These are phyloP conservation scores for Kandelia obovata DNA, from an alignment of 345 rosid species.

Conservation along the genomic window DNA sequence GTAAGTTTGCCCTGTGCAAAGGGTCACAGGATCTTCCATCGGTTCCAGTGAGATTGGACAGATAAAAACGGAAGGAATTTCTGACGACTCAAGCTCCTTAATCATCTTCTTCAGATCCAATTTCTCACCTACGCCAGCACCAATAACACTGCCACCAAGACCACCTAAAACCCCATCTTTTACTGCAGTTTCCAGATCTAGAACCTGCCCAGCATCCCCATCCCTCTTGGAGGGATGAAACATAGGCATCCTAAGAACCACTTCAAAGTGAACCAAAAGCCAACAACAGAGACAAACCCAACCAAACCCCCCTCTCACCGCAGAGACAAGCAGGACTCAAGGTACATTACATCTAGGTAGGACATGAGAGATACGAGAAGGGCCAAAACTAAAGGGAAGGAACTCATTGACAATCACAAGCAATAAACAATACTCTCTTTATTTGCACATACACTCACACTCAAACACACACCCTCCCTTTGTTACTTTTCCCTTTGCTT, in stretches of 20 bases:
- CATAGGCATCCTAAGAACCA: constrained; percentile 44
- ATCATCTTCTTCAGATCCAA: constrained; percentile 65
- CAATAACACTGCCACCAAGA: constrained; percentile 33
- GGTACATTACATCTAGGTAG: constrained; percentile 35
- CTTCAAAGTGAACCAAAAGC: not conserved
- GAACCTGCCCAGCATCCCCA: constrained; percentile 45
- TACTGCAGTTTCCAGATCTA: constrained; percentile 66
- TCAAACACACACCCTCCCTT: constrained; percentile 8
- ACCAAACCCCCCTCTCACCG: constrained; percentile 10
- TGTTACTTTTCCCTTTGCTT: constrained; percentile 31
- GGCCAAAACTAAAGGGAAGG: not conserved
- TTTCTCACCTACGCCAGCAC: constrained; percentile 34
- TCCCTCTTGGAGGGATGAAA: constrained; percentile 43
- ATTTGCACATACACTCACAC: constrained; percentile 14
- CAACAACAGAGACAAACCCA: constrained; percentile 9
- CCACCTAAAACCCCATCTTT: constrained; percentile 62
- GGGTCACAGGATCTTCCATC: constrained; percentile 73
- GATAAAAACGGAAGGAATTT: constrained; percentile 60
- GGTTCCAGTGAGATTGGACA: constrained; percentile 78
- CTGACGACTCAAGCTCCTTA: constrained; percentile 50
- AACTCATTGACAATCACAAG: constrained; percentile 28
- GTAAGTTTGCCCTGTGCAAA: constrained; percentile 76
- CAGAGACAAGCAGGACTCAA: constrained; percentile 25
- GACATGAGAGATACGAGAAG: constrained; percentile 17
- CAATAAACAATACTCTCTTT: constrained; percentile 11